Conservation (phyloP, 2,329 filamentous ascomycete species). For the Emergomyces orientalis region DNA sequence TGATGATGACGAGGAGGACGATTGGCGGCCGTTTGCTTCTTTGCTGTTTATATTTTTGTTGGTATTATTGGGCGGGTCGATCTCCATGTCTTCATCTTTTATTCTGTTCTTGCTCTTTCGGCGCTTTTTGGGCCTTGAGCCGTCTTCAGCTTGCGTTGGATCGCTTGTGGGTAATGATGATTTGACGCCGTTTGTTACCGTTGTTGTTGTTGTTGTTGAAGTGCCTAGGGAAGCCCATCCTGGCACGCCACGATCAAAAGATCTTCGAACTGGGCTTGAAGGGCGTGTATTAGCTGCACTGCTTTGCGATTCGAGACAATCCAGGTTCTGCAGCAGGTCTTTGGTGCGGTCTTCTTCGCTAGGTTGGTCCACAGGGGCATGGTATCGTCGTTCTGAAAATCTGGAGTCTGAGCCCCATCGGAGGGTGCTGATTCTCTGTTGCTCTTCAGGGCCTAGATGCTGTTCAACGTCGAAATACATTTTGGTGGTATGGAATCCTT, state of each 20-base stretch:
- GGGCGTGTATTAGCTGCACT: conserved; percentile 53
- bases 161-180: conserved; percentile 4
- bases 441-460: conserved; percentile 27
- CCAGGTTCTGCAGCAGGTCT: conserved; percentile 47
- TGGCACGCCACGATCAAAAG: conserved; percentile 4
- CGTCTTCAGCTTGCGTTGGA: conserved; percentile 27
- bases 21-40: not conserved
- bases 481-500: conserved; percentile 29
- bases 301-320: conserved; percentile 47
- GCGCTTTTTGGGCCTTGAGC: conserved; percentile 37
- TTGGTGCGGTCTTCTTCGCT: conserved; percentile 50
- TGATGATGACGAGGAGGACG: not conserved
- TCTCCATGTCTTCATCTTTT: conserved; percentile 35
- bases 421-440: conserved; percentile 37
- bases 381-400: conserved; percentile 54
- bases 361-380: conserved; percentile 48
- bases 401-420: conserved; percentile 61
- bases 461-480: conserved; percentile 31
- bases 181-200: not conserved
- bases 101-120: conserved; percentile 47
- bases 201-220: not conserved
- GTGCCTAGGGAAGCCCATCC: conserved; percentile 5
- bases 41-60: not conserved
- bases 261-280: conserved; percentile 43
- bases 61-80: conserved; percentile 17